Conservation (phyloP, 139 green algal species). For the Chlorokybus atmophyticus region DNA sequence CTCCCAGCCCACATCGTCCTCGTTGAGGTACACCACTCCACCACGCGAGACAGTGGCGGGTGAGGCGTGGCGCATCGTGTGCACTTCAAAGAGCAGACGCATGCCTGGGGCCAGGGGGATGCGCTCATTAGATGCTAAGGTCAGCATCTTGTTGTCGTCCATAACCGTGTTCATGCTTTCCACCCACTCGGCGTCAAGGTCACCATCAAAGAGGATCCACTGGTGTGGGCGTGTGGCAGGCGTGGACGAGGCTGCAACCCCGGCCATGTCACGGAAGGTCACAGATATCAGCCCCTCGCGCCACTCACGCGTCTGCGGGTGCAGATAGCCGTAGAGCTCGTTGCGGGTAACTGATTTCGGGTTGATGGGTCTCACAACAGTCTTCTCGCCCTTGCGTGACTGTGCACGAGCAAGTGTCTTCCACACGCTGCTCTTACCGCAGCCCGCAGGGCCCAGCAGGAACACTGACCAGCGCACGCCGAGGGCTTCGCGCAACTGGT, state of each 20-base stretch:
- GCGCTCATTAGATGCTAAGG: slow-evolving; percentile 80
- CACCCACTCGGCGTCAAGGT: slow-evolving; percentile 87
- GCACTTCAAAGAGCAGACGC: slow-evolving; percentile 75
- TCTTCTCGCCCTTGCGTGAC: slow-evolving; percentile 53
- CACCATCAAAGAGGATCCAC: slow-evolving; percentile 90
- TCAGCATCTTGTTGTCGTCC: slow-evolving; percentile 87
- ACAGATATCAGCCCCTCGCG: slow-evolving; percentile 80
- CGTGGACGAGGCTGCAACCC: too few species aligned
- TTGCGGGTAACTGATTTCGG: slow-evolving; percentile 81
- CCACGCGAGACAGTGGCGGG: slow-evolving; percentile 81
- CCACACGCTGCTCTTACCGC: slow-evolving; percentile 85
- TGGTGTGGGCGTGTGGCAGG: slow-evolving; percentile 71
- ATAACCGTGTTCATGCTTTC: slow-evolving; percentile 89
- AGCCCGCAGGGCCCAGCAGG: slow-evolving; percentile 73
- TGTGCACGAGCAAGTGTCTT: slow-evolving; percentile 69
- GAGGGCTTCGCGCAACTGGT: slow-evolving; percentile 56
- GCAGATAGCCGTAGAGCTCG: slow-evolving; percentile 83
- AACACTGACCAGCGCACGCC: slow-evolving; percentile 82
- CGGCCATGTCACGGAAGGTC: slow-evolving; percentile 72
- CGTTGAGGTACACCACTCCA: slow-evolving; percentile 82
- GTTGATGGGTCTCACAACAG: slow-evolving; percentile 65
- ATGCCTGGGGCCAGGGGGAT: slow-evolving; percentile 75
- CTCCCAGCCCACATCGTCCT: slow-evolving; percentile 74
- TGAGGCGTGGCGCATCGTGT: slow-evolving; percentile 70
- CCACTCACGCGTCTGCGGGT: slow-evolving; percentile 77